Percentiles rank a stretch among this genome's conserved stretches.
These are phyloP conservation scores for Botrytis pseudocinerea DNA, from an alignment of 2,329 filamentous ascomycete genomes.

Conservation along the genomic window DNA sequence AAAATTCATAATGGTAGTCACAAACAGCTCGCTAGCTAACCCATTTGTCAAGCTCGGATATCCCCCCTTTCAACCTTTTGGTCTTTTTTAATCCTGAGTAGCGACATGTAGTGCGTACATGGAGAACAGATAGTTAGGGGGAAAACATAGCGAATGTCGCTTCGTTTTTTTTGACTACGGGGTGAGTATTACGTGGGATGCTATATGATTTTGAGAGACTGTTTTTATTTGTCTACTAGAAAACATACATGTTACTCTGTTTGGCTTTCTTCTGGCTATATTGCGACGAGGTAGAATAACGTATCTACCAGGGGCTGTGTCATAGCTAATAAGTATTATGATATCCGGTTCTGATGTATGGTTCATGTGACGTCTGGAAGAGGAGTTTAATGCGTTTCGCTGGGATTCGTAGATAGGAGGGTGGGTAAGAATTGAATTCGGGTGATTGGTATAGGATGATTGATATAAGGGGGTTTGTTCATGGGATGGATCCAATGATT, in stretches of 20 bases:
- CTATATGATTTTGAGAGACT: too few species aligned
- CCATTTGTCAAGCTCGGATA: neutral
- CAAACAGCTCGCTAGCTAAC: neutral
- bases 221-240: neutral
- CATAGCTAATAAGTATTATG: neutral
- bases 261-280: neutral
- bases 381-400: fast-evolving
- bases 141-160: neutral
- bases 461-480: neutral
- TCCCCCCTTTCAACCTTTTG: neutral
- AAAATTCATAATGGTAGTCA: neutral
- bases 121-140: neutral
- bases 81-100: neutral
- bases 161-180: neutral
- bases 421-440: neutral
- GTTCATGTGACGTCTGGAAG: neutral
- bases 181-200: neutral
- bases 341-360: neutral
- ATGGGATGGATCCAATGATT: neutral
- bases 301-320: neutral
- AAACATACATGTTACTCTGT: too few species aligned
- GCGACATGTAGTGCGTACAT: neutral
- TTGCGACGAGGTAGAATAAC: fast-evolving
- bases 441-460: neutral
- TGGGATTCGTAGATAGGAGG: neutral